Evolutionary conservation across 768 basidiomycete species (phyloP).

Genomic region (Boletus speciosus): DNA sequence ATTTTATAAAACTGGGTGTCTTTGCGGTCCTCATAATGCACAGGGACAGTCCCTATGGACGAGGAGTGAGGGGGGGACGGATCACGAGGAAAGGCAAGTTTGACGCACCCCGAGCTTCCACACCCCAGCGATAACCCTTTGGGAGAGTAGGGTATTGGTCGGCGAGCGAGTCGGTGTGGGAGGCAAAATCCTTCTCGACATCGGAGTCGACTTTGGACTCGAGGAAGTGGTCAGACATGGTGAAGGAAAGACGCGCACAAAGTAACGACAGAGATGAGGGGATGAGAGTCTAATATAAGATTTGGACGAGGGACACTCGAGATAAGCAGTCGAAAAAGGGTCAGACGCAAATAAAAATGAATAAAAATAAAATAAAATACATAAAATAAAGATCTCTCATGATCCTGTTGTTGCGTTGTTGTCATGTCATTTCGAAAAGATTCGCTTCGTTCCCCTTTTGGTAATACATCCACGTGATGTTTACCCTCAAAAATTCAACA

Average conservation of each 20-base stretch:
- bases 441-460: not conserved
- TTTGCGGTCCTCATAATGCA: conserved; percentile 44
- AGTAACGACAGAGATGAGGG: conserved; percentile 4
- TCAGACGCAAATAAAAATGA: not conserved
- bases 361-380: not conserved
- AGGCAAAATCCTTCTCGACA: conserved; percentile 28
- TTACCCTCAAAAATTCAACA: not conserved
- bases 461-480: conserved; percentile 16
- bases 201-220: conserved; percentile 24
- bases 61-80: not conserved
- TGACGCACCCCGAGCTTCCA: conserved; percentile 29
- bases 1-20: conserved; percentile 62
- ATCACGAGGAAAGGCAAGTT: rapidly evolving
- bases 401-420: conserved; percentile 1
- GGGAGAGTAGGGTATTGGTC: conserved; percentile 1
- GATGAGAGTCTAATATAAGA: conserved; percentile 13
- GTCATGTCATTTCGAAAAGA: conserved; percentile 2
- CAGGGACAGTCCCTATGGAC: conserved; percentile 49
- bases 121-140: conserved; percentile 30
- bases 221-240: conserved; percentile 22
- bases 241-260: not conserved
- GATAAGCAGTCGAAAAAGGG: conserved; percentile 9
- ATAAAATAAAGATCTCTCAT: not conserved
- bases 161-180: conserved; percentile 12
- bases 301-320: not conserved